A percentile compares a stretch with the other conserved stretches of the same genome.
Evolutionary conservation across 2,329 filamentous ascomycete species (phyloP).

Genomic region (Calcarisporium arbuscula): DNA sequence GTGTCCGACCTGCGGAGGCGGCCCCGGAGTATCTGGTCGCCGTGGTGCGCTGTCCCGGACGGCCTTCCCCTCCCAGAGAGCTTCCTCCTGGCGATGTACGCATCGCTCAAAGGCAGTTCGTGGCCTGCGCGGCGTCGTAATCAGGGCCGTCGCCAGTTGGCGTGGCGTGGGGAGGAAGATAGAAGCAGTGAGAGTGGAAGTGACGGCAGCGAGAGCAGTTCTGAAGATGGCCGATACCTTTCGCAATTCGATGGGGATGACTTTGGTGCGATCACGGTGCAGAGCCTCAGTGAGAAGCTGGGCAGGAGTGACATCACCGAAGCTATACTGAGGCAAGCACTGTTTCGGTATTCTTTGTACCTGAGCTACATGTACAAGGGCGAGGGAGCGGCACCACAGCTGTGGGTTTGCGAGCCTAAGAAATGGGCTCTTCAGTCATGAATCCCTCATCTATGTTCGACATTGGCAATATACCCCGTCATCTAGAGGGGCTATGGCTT

Average conservation of each 20-base stretch:
- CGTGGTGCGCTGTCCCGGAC: slow-evolving; percentile 24
- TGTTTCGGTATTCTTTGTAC: slow-evolving; percentile 30
- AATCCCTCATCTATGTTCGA: background rate
- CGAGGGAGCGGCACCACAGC: slow-evolving; percentile 19
- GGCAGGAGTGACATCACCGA: slow-evolving; percentile 17
- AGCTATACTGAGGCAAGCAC: slow-evolving; percentile 16
- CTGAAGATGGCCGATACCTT: slow-evolving; percentile 4
- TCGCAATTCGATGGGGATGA: too few relatives aligned
- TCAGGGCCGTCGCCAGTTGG: background rate
- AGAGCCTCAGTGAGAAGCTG: slow-evolving; percentile 10
- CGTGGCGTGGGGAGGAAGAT: slow-evolving; percentile 3
- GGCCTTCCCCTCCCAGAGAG: slow-evolving; percentile 21
- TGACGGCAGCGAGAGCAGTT: slow-evolving; percentile 6
- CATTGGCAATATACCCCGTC: slow-evolving; percentile 12
- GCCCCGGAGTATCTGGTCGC: slow-evolving; percentile 25
- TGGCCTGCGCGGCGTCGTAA: too few relatives aligned
- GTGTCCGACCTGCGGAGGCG: slow-evolving; percentile 17
- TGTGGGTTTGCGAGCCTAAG: slow-evolving; percentile 23
- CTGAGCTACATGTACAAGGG: slow-evolving; percentile 24
- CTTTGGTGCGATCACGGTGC: slow-evolving; percentile 12
- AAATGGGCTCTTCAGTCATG: slow-evolving; percentile 9
- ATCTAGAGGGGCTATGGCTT: background rate
- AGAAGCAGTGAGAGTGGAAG: slow-evolving; percentile 8
- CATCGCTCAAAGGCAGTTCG: slow-evolving; percentile 19
- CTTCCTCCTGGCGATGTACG: slow-evolving; percentile 25